phyloP scores from a whole-genome alignment of 2,329 filamentous ascomycete genomes.

The Trichoderma afroharzianum region DNA sequence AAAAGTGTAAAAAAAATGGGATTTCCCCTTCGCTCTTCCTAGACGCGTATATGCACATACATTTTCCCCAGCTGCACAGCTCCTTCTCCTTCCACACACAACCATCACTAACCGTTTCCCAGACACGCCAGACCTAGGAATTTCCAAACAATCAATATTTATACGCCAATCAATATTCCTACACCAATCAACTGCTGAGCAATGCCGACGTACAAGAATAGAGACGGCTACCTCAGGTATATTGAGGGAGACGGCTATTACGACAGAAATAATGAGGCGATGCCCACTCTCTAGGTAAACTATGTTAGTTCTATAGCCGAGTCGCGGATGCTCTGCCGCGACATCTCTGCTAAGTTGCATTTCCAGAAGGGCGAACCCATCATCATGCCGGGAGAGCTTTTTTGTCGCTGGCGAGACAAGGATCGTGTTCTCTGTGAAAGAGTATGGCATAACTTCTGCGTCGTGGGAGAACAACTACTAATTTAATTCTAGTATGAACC shows the following conservation, averaged over 20 bases:
- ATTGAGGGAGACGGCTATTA: neutral
- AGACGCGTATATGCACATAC: accelerated
- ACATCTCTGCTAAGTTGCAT: neutral
- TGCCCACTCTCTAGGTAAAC: neutral
- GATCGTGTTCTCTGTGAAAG: neutral
- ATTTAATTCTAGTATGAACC: neutral
- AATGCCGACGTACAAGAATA: neutral
- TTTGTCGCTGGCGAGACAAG: neutral
- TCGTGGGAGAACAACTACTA: neutral
- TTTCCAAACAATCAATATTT: neutral
- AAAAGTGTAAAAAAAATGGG: too few relatives aligned
- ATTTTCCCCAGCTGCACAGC: neutral
- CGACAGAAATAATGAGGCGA: neutral
- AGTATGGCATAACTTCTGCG: neutral
- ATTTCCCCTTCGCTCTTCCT: neutral
- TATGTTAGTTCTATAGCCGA: neutral
- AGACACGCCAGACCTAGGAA: neutral
- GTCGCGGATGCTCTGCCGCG: neutral
- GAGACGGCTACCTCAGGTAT: neutral
- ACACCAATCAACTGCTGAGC: neutral
- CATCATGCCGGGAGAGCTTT: neutral
- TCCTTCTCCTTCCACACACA: neutral
- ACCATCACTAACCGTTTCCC: neutral
- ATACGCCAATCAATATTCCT: neutral
- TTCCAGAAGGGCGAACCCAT: neutral